Conservation (phyloP, 306 rosid genomes). For the Senna siamea region DNA sequence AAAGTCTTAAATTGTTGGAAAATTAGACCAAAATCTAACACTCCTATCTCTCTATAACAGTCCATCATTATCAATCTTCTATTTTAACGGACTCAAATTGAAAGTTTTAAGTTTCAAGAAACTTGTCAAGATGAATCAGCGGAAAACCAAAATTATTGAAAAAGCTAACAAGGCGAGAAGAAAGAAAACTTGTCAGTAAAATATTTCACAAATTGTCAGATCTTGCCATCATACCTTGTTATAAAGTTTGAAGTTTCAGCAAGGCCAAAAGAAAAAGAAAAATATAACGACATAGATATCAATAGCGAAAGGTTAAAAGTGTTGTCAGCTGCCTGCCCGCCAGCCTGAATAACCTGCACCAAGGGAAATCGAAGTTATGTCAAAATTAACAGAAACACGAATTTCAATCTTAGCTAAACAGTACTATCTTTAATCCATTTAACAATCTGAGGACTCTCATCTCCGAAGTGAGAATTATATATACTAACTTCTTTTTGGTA, state of each 20-base stretch:
- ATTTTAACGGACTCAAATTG: too few species aligned
- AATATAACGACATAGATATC: neutral
- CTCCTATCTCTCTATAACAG: too few species aligned
- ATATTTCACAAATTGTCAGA: conserved; percentile 21
- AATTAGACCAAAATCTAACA: too few species aligned
- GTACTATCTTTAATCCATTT: neutral
- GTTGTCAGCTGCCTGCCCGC: conserved; percentile 38
- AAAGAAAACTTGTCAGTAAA: neutral
- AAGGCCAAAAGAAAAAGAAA: conserved; percentile 15
- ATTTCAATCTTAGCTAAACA: neutral
- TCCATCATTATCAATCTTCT: too few species aligned
- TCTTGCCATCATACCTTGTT: conserved; percentile 21
- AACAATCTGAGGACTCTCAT: neutral
- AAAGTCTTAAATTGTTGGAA: too few species aligned
- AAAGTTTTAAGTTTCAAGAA: too few species aligned
- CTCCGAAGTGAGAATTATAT: neutral
- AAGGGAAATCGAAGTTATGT: neutral
- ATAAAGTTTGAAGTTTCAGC: conserved; percentile 28
- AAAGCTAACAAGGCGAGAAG: too few species aligned
- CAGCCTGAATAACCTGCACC: conserved; percentile 30
- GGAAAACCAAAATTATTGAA: too few species aligned
- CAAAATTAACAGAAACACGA: neutral
- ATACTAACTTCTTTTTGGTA: too few species aligned
- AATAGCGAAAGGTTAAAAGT: conserved; percentile 31
- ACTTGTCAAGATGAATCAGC: too few species aligned